A percentile compares a stretch with the other conserved stretches of the same genome.
These are phyloP conservation scores for Corniculantispora saksenae DNA, from an alignment of 2,329 filamentous ascomycete genomes.

Conservation along the genomic window DNA sequence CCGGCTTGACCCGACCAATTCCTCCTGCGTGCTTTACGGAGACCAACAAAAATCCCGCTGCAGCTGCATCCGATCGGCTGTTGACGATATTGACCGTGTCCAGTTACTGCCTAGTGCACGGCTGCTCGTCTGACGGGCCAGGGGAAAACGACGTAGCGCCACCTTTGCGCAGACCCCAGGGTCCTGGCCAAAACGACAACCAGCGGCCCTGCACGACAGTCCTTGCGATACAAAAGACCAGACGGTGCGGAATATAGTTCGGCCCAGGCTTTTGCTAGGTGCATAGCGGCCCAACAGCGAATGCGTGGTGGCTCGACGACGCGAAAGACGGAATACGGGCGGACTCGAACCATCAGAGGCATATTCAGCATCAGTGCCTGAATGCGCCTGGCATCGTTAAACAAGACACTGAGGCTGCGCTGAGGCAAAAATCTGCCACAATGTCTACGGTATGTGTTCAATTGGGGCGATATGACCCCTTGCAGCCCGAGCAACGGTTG, in stretches of 20 bases:
- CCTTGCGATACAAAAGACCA: background rate
- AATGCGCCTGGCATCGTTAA: background rate
- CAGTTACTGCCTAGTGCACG: background rate
- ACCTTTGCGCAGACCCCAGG: constrained; percentile 2
- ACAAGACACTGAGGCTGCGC: background rate
- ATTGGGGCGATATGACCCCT: background rate
- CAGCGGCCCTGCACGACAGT: constrained; percentile 8
- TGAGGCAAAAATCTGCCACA: background rate
- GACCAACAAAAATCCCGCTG: background rate
- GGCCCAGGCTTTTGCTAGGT: background rate
- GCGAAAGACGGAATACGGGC: background rate
- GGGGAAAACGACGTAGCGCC: constrained; percentile 10
- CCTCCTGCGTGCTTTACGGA: background rate
- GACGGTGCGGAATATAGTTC: background rate
- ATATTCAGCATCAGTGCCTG: background rate
- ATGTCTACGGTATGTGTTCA: constrained; percentile 10
- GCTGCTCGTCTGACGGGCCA: constrained; percentile 5
- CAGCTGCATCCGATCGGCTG: background rate
- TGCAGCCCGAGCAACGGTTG: background rate
- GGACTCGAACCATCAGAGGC: background rate
- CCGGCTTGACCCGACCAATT: constrained; percentile 13
- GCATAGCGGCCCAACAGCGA: background rate
- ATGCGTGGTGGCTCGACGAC: background rate
- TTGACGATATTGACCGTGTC: background rate
- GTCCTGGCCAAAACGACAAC: constrained; percentile 12